Conservation (phyloP, 371 early-diverging fungal genomes). For the Dichotomocladium elegans region DNA sequence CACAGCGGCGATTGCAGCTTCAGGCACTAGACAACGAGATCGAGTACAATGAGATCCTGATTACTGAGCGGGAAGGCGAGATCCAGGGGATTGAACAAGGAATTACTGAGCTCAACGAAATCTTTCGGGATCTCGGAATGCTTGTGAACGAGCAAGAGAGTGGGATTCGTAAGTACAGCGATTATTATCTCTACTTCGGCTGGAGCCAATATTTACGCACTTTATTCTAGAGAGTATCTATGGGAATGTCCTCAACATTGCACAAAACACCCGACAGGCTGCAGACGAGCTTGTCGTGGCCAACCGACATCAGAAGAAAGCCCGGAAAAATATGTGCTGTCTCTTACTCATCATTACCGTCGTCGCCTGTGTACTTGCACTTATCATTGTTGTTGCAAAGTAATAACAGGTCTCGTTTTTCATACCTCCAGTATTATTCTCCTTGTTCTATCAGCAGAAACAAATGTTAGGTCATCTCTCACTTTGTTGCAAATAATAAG, state of each 20-base stretch:
- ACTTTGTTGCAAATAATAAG: too few species aligned
- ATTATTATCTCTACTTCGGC: too few species aligned
- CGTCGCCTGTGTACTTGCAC: slow-evolving; percentile 49
- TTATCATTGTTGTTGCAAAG: slow-evolving; percentile 48
- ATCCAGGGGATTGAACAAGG: slow-evolving; percentile 90
- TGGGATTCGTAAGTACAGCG: slow-evolving; percentile 83
- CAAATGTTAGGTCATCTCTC: too few species aligned
- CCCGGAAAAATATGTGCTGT: slow-evolving; percentile 82
- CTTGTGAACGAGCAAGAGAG: slow-evolving; percentile 94
- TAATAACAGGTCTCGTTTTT: too few species aligned
- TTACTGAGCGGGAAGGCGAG: slow-evolving; percentile 92
- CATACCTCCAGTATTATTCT: too few species aligned
- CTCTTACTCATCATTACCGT: slow-evolving; percentile 69
- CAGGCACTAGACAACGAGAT: slow-evolving; percentile 86
- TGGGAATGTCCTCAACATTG: slow-evolving; percentile 78
- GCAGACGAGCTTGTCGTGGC: slow-evolving; percentile 79
- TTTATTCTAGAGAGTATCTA: slow-evolving; percentile 40
- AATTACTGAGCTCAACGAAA: slow-evolving; percentile 92
- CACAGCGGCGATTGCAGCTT: slow-evolving; percentile 65
- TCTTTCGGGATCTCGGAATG: slow-evolving; percentile 94
- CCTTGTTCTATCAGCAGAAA: too few species aligned
- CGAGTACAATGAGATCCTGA: slow-evolving; percentile 88
- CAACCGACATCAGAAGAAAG: slow-evolving; percentile 72
- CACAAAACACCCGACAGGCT: slow-evolving; percentile 76
- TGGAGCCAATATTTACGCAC: too few species aligned